Evolutionary conservation across 2,329 filamentous ascomycete genomes (phyloP), one percentile per base, ranked within the genome.

Genomic region (Exophiala oligosperma): DNA sequence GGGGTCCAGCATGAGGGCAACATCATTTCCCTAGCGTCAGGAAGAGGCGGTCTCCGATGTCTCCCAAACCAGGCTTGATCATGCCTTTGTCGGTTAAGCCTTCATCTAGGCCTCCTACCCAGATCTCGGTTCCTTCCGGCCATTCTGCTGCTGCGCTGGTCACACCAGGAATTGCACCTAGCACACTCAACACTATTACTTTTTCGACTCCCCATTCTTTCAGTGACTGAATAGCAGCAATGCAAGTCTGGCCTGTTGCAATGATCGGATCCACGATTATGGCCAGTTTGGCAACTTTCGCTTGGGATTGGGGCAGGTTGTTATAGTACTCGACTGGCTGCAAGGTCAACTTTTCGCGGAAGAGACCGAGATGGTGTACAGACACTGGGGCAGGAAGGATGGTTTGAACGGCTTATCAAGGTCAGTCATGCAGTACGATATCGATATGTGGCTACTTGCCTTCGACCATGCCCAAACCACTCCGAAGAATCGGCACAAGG

Each of bases 261-360:
- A 97, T 95, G 66, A 97, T 85, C 2, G 93, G 94, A 71, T 97
- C 93, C 49, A 96, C 84, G 54, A 97, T 79, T 70, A 97, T 89
- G 59, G 92, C 92, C 11, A 96, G 80, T 23, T 83, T 80, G 1
- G 78, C 73, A 2, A 29, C 64, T 46, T 41, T 64, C 54, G 40
- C 71, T 65, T 46, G 69, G 60, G 29, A 74, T 62, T 49, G 70
- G 37, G 92, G 92, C 21, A 97, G 86, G 75, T 96, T 96, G 81
- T 97, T 97, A 83, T 97, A 97, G 83, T 97, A 96, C 76, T 96
- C 92, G 58, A 97, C 92, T 2, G 92, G 91, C 69, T 91, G 86
- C 56, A 97, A 86, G 46, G 90, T 93, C 56, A 85, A 85, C 60
- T 89, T 91, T 73, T 97, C 92, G 70, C 92, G 91, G 81, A 93